phyloP scores from a whole-genome alignment of 148 eudicot genomes.

The Chenopodium formosanum region DNA sequence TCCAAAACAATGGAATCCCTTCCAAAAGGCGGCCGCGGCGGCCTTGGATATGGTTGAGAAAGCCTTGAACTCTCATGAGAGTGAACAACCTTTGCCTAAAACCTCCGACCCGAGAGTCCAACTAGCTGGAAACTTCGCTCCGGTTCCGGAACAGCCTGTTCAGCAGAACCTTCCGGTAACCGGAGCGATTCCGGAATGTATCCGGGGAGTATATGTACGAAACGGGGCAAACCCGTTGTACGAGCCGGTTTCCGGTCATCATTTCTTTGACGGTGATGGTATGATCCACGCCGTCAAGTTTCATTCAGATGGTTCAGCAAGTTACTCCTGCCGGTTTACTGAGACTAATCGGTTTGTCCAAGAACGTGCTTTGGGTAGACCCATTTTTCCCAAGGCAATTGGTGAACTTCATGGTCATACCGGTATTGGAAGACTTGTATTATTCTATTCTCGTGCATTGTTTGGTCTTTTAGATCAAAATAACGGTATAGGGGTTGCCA shows the following conservation, averaged over 20 bases:
- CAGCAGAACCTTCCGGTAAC: conserved; percentile 36
- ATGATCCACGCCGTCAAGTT: conserved; percentile 68
- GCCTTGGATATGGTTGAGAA: conserved; percentile 33
- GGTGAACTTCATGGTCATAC: conserved; percentile 78
- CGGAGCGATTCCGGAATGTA: conserved; percentile 49
- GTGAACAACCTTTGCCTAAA: conserved; percentile 42
- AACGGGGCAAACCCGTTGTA: conserved; percentile 73
- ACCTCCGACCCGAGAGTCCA: conserved; percentile 60
- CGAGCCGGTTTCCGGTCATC: conserved; percentile 65
- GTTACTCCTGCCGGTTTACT: conserved; percentile 66
- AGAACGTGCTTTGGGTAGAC: conserved; percentile 51
- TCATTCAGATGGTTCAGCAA: conserved; percentile 28
- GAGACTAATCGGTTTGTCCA: conserved; percentile 59
- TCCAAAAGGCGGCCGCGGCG: conserved; percentile 43
- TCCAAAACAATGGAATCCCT: conserved; percentile 35
- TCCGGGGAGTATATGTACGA: conserved; percentile 53
- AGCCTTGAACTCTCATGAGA: conserved; percentile 44
- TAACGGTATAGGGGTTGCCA: conserved; percentile 63
- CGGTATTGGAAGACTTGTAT: conserved; percentile 48
- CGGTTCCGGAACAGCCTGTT: conserved; percentile 62
- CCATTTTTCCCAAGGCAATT: conserved; percentile 69
- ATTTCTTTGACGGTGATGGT: conserved; percentile 77
- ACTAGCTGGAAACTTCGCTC: conserved; percentile 67
- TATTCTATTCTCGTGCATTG: conserved; percentile 55
- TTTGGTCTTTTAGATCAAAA: conserved; percentile 50